phyloP scores from a whole-genome alignment of 73 alveolate species.

The Blepharisma japonicum region DNA sequence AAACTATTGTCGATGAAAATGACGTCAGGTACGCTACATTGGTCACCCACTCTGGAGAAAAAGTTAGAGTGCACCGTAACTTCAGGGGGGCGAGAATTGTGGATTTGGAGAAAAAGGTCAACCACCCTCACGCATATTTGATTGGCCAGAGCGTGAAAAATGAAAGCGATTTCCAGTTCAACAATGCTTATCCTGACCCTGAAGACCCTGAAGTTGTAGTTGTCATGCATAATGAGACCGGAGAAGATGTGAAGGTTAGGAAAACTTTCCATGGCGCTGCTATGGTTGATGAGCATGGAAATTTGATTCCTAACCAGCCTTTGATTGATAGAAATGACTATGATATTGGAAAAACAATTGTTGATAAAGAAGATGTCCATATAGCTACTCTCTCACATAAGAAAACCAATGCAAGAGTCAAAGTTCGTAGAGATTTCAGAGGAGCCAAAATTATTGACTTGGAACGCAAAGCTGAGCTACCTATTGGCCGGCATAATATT shows the following conservation, averaged over 20 bases:
- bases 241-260: conserved; percentile 19
- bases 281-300: conserved; percentile 11
- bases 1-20: conserved; percentile 19
- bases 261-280: conserved; percentile 16
- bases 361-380: conserved; percentile 25
- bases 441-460: conserved; percentile 23
- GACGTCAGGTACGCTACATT: conserved; percentile 18
- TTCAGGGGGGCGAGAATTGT: conserved; percentile 18
- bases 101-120: conserved; percentile 19
- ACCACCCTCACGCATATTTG: conserved; percentile 17
- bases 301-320: conserved; percentile 11
- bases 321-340: conserved; percentile 18
- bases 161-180: conserved; percentile 31
- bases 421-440: conserved; percentile 23
- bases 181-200: conserved; percentile 27
- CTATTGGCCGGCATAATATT: background rate
- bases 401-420: background rate
- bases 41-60: conserved; percentile 4
- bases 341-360: conserved; percentile 17
- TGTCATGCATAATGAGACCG: conserved; percentile 23
- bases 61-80: background rate
- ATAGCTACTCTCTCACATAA: background rate
- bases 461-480: conserved; percentile 13
- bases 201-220: conserved; percentile 31
- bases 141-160: conserved; percentile 20